Base-by-base conservation (phyloP, 2,329 filamentous ascomycete genomes). In the Penicillium sp. region DNA sequence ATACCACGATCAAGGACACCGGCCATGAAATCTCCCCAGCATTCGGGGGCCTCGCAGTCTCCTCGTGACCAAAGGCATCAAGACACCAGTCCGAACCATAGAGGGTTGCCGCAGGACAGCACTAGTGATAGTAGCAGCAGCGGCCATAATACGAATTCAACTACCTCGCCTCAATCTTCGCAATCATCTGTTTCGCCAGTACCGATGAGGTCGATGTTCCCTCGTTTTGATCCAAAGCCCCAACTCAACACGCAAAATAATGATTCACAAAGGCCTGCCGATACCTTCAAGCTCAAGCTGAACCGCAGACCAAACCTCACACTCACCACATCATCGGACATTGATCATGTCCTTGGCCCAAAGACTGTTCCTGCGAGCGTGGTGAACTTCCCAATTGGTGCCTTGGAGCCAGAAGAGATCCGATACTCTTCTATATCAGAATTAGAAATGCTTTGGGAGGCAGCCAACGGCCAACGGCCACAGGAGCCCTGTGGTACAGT, bases 161-260 rank as follows among this genome's bases (percentile, higher is more conserved):
- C 51, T n/a, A 33, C 41, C 2, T 60, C 53, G 2, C 57, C 64
- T 4, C 54, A 55, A 43, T 54, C 59, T 15, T 59, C 56, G 0
- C 58, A 55, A 21, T 58, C 59, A 2, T 61, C 62, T 8, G 52
- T 47, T 8, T 68, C 73, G 3, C 70, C 72, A 0, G 59, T 67
- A 3, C 72, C 72, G 9, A 76, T 78, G 56, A 70, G 61, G 50
- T 78, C 76, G 4, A 78, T 78, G 55, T 78, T 78, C 52, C 76
- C 76, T 7, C 71, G 63, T 8, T 76, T 76, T 52, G 66, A 78
- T 52, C 70, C 72, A 1, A 65, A 69, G 12, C 20, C 73, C 1
- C 65, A 72, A 13, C 59, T 73, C 29, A 64, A 52, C 24, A 66
- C 71, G 49, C 75, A 77, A 51, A 57, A 63, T 7, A 73, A 75